A percentile compares a stretch with the other conserved stretches of the same genome.
Conservation (phyloP, 805 yeast genomes). For the Candida krabiensis region DNA sequence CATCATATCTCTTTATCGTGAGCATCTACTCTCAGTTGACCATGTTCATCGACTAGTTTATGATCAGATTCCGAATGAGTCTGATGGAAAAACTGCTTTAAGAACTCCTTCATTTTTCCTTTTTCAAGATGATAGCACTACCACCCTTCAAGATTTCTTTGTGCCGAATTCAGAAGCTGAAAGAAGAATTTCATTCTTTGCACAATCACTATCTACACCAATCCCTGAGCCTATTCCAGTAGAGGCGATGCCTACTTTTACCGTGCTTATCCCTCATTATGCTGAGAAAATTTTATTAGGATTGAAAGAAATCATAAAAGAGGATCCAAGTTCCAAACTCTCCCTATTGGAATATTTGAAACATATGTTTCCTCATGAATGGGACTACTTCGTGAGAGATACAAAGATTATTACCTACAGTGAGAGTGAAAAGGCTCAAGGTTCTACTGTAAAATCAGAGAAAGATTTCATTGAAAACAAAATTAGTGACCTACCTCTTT, state of each 20-base stretch:
- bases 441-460: constrained; percentile 36
- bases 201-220: constrained; percentile 50
- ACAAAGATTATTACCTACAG: constrained; percentile 65
- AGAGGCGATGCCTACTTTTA: constrained; percentile 48
- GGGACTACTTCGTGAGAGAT: constrained; percentile 80
- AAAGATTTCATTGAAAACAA: constrained; percentile 38
- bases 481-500: constrained; percentile 65
- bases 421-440: constrained; percentile 37
- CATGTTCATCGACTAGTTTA: constrained; percentile 39
- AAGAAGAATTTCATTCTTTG: constrained; percentile 52
- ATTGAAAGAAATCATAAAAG: constrained; percentile 47
- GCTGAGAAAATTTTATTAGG: constrained; percentile 48
- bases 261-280: constrained; percentile 53
- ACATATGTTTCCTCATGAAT: constrained; percentile 67
- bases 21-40: constrained; percentile 51
- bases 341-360: constrained; percentile 79
- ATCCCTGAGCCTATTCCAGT: constrained; percentile 49
- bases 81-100: constrained; percentile 37
- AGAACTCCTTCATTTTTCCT: constrained; percentile 48
- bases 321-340: constrained; percentile 43
- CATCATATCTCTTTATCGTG: constrained; percentile 53
- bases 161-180: constrained; percentile 49
- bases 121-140: constrained; percentile 46
- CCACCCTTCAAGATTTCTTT: constrained; percentile 40
- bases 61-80: constrained; percentile 50